A percentile compares a stretch with the other conserved stretches of the same genome.
Conservation (phyloP, 352 stramenopile species). For the Phytophthora parvispora region DNA sequence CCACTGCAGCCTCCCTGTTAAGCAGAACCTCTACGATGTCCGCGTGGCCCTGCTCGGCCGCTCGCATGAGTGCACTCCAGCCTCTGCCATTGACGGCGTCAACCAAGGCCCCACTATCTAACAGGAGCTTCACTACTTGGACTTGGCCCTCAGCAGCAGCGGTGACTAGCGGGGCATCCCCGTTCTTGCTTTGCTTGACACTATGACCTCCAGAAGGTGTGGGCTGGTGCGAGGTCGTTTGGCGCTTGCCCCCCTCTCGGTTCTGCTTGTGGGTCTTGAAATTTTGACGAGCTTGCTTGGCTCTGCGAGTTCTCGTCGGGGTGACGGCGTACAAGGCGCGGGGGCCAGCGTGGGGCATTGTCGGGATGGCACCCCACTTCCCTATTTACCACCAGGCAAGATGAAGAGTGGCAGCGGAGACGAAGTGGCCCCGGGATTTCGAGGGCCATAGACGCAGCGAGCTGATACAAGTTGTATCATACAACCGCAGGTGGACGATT, state of each 20-base stretch:
- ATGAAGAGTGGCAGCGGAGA: background rate
- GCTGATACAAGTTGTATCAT: background rate
- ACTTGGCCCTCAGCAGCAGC: background rate
- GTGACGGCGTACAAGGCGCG: background rate
- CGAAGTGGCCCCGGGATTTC: no score
- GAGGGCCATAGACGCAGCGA: background rate
- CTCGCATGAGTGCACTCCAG: background rate
- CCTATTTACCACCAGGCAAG: no score
- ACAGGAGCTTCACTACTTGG: background rate
- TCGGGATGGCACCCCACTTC: no score
- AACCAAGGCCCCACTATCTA: background rate
- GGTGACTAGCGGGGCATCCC: background rate
- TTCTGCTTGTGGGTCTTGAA: background rate
- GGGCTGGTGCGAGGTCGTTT: background rate
- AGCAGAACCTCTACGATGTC: background rate
- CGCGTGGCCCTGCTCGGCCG: background rate
- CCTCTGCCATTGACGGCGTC: background rate
- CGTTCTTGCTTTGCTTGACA: background rate
- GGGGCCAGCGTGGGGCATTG: background rate
- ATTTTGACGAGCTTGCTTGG: background rate
- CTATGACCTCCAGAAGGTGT: background rate
- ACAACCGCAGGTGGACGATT: background rate
- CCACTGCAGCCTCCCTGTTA: background rate
- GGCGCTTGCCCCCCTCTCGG: background rate
- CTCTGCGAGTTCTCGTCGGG: background rate